phyloP scores from a whole-genome alignment of 305 asterid genomes.

The Euphrasia arctica region DNA sequence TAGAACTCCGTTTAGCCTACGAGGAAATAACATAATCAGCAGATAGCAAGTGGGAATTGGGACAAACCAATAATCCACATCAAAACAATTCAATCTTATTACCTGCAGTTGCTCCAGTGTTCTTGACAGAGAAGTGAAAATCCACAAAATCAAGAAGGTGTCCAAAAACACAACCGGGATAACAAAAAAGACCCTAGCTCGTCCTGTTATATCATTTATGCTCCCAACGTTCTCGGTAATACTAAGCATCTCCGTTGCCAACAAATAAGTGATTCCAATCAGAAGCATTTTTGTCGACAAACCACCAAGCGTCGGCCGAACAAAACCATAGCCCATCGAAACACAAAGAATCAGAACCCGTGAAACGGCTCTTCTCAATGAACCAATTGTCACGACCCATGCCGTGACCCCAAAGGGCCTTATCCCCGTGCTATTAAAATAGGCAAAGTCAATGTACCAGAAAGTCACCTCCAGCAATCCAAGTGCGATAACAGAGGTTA shows the following conservation, averaged over 20 bases:
- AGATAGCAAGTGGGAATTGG: constrained; percentile 12
- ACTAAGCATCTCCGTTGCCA: constrained; percentile 80
- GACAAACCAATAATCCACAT: no score
- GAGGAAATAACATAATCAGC: constrained; percentile 22
- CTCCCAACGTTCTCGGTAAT: constrained; percentile 88
- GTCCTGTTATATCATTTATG: constrained; percentile 89
- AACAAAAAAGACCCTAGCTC: constrained; percentile 75
- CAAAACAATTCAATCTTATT: constrained; percentile 4
- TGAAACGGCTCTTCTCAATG: constrained; percentile 70
- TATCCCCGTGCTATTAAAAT: constrained; percentile 75
- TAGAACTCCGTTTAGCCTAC: constrained; percentile 90
- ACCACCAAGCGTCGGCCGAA: constrained; percentile 96
- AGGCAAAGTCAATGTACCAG: constrained; percentile 90
- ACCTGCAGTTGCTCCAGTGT: constrained; percentile 96
- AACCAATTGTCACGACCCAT: constrained; percentile 90
- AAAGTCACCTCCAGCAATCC: constrained; percentile 87
- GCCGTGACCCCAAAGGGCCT: constrained; percentile 90
- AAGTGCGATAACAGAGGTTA: constrained; percentile 79
- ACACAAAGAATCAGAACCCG: constrained; percentile 87
- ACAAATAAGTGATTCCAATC: constrained; percentile 71
- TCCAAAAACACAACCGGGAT: constrained; percentile 86
- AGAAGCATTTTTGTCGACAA: constrained; percentile 84
- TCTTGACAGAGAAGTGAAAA: constrained; percentile 91
- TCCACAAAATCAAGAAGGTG: constrained; percentile 91
- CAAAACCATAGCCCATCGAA: constrained; percentile 97